Evolutionary conservation across 1,139 yeast genomes (phyloP), one percentile per base, ranked within the genome.

Genomic region (Geotrichum phurueaensis): DNA sequence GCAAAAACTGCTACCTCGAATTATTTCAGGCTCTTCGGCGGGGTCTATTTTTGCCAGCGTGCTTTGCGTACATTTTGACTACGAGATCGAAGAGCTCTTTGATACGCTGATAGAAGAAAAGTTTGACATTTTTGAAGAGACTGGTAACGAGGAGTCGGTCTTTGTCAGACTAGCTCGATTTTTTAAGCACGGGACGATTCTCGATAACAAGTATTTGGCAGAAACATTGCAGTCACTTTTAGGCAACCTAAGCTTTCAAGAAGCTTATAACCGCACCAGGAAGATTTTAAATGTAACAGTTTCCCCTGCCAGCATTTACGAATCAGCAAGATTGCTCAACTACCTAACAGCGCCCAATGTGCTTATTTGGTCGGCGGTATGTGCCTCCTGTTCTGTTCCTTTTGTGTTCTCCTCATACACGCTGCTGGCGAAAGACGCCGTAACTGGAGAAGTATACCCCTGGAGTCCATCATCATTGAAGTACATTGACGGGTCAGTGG

Each of bases 311-410:
- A 74, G 76, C 15, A 57, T 69, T 52, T 69, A 68, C 54, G 73
- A 70, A 84, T 76, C 89, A 27, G 96, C 96, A 0, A 82, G 91
- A 10, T 77, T 94, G 61, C 77, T 94, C 47, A 94, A 94, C 71
- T 92, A 94, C 70, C 84, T 94, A 53, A 92, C 99, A 0, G 90
- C 98, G 0, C 99, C 99, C 0, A 91, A 94, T 73, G 96, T 92
- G 10, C 81, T 94, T 7, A 87, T 94, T 15, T 84, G 96, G 85
- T 89, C 97, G 0, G 99, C 98, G 0, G 97, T 94, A 0, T 91
- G 97, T 75, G 97, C 98, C 0, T 89, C 97, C 50, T 94, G 99
- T 73, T 86, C 98, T 0, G 81, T 94, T 27, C 99, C 99, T 0
- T 89, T 96, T 0, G 81, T 94, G 1, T 95, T 94, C 71, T 89